Conservation (phyloP, 495 filamentous ascomycete species). For the Penicillium cosmopolitanum region DNA sequence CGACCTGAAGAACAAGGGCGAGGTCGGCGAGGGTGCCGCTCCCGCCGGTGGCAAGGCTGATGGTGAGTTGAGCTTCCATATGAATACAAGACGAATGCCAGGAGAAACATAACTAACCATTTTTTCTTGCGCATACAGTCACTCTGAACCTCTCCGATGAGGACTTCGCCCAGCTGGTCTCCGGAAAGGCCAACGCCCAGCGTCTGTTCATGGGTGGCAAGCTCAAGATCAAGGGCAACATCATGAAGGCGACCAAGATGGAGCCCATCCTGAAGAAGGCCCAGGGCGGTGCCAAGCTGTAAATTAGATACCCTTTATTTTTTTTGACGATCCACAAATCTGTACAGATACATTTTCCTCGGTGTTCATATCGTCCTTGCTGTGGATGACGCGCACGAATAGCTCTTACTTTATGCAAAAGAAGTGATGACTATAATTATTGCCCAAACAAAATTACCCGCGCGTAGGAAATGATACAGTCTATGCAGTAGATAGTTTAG, state of each 20-base stretch:
- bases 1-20: constrained; percentile 89
- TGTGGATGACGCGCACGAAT: background rate
- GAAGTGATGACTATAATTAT: background rate
- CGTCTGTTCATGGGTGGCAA: constrained; percentile 95
- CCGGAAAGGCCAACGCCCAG: constrained; percentile 93
- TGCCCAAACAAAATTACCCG: background rate
- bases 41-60: constrained; percentile 75
- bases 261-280: constrained; percentile 93
- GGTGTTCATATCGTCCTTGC: constrained; percentile 3
- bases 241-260: constrained; percentile 99
- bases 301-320: constrained; percentile 47
- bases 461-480: background rate
- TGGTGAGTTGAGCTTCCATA: constrained; percentile 55
- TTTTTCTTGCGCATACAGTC: constrained; percentile 52
- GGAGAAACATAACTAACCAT: background rate
- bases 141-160: constrained; percentile 81
- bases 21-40: constrained; percentile 72
- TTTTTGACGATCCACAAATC: constrained; percentile 12
- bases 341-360: constrained; percentile 18
- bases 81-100: too few relatives aligned
- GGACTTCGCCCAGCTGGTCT: constrained; percentile 80
- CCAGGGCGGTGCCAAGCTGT: constrained; percentile 83
- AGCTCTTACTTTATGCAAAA: background rate
- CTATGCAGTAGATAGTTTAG: background rate
- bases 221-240: constrained; percentile 96